phyloP scores from a whole-genome alignment of 306 rosid species.

The Rubus idaeus region DNA sequence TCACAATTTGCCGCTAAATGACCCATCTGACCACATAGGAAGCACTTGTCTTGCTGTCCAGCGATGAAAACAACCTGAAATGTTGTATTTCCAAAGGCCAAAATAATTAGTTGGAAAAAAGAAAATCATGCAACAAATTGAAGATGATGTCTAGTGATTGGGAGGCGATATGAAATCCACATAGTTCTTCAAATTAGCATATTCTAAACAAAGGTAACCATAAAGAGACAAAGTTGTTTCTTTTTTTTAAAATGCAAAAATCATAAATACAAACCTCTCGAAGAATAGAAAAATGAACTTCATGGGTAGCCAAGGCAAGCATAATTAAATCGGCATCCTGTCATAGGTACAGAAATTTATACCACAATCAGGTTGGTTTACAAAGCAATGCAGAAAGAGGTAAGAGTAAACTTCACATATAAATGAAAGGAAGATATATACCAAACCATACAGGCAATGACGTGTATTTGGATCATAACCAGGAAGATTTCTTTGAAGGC shows the following conservation, averaged over 20 bases:
- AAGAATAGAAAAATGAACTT: constrained; percentile 91
- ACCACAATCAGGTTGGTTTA: constrained; percentile 11
- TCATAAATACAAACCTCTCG: constrained; percentile 71
- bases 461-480: constrained; percentile 93
- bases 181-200: neutral
- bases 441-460: constrained; percentile 99
- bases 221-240: neutral
- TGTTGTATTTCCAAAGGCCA: constrained; percentile 24
- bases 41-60: constrained; percentile 94
- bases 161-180: neutral
- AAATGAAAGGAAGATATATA: constrained; percentile 52
- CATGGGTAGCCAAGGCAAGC: constrained; percentile 98
- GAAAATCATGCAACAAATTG: constrained; percentile 15
- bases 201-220: neutral
- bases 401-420: constrained; percentile 14
- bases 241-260: neutral
- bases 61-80: constrained; percentile 87
- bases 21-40: constrained; percentile 93
- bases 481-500: constrained; percentile 93
- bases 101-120: constrained; percentile 15
- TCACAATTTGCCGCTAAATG: constrained; percentile 86
- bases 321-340: constrained; percentile 99
- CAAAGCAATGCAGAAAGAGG: neutral
- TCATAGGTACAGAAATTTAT: constrained; percentile 14
- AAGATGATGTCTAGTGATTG: neutral